Evolutionary conservation across 225 moss, liverwort and hornwort genomes (phyloP).

Genomic region (Pseudoscleropodium purum): DNA sequence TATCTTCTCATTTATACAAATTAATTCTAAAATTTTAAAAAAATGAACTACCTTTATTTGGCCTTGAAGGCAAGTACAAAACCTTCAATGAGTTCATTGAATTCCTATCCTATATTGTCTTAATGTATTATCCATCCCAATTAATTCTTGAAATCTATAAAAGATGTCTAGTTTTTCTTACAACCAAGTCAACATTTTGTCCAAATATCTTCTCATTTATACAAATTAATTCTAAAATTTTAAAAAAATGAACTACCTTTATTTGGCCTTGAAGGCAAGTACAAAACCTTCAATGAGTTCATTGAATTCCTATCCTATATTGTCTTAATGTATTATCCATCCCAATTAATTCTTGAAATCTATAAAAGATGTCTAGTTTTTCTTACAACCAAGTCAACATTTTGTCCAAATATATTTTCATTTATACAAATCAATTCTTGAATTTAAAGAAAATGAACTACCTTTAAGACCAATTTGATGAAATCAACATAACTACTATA

Average conservation of each 20-base stretch:
- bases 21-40: not conserved
- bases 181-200: rapidly evolving
- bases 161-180: not conserved
- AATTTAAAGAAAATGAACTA: too few species aligned
- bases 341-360: not conserved
- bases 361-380: not conserved
- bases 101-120: not conserved
- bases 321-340: not conserved
- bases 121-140: not conserved
- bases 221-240: not conserved
- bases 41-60: too few species aligned
- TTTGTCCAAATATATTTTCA: rapidly evolving
- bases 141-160: not conserved
- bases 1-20: not conserved
- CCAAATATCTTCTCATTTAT: not conserved
- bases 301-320: rapidly evolving
- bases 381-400: too few species aligned
- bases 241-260: too few species aligned
- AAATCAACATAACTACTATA: not conserved
- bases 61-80: not conserved
- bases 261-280: rapidly evolving
- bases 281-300: not conserved
- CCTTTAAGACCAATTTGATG: not conserved
- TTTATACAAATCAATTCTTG: not conserved
- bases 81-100: not conserved